Evolutionary conservation across 2,329 filamentous ascomycete genomes (phyloP).

Genomic region (Cladobotryum protrusum): DNA sequence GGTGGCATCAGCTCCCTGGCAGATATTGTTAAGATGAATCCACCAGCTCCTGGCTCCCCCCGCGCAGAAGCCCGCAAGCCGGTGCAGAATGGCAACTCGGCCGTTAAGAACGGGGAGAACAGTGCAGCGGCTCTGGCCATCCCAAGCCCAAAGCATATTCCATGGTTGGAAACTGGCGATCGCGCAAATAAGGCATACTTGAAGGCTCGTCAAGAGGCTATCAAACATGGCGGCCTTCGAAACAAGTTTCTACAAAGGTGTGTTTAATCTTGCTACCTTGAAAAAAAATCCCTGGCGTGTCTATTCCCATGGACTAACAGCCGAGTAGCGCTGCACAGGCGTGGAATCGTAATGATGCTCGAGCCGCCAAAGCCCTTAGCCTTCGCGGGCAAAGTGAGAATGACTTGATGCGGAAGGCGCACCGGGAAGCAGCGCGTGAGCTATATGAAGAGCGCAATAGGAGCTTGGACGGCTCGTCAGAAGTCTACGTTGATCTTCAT

Average conservation of each 20-base stretch:
- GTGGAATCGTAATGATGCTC: slow-evolving; percentile 96
- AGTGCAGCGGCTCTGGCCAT: slow-evolving; percentile 79
- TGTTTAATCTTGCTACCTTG: slow-evolving; percentile 16
- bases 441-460: slow-evolving; percentile 93
- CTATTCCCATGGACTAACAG: slow-evolving; percentile 3
- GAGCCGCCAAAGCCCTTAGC: slow-evolving; percentile 90
- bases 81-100: slow-evolving; percentile 58
- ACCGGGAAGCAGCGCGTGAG: slow-evolving; percentile 85
- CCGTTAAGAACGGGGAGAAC: slow-evolving; percentile 64
- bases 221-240: slow-evolving; percentile 90
- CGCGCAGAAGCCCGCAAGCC: slow-evolving; percentile 55
- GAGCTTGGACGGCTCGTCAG: slow-evolving; percentile 50
- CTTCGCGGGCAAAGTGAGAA: slow-evolving; percentile 95
- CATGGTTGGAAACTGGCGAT: slow-evolving; percentile 92
- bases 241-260: slow-evolving; percentile 97
- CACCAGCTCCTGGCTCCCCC: slow-evolving; percentile 60
- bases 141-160: slow-evolving; percentile 81
- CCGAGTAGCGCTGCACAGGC: slow-evolving; percentile 77
- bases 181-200: slow-evolving; percentile 89
- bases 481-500: slow-evolving; percentile 93
- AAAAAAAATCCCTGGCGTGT: slow-evolving; percentile 6
- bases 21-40: slow-evolving; percentile 92
- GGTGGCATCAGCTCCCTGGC: slow-evolving; percentile 71
- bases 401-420: slow-evolving; percentile 92
- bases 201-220: slow-evolving; percentile 89